phyloP scores from a whole-genome alignment of 73 alveolate species.

The Tetrahymena malaccensis region DNA sequence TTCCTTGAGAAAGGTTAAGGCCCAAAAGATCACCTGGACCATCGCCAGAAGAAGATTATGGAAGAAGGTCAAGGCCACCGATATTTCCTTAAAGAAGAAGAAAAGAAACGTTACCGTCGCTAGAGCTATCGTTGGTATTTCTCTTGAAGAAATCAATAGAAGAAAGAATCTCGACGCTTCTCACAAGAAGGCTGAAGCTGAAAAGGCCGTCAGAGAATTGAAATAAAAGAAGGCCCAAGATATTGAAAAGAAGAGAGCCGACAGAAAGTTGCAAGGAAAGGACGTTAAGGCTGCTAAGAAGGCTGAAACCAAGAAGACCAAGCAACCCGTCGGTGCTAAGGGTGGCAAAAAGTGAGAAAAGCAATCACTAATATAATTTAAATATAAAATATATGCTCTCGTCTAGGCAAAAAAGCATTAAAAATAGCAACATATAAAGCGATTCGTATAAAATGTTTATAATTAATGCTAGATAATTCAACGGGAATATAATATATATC shows the following conservation, averaged over 20 bases:
- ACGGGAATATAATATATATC: background rate
- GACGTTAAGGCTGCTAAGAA: background rate
- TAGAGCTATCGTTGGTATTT: constrained; percentile 90
- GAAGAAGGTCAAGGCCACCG: constrained; percentile 83
- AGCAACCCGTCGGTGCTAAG: background rate
- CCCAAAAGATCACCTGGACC: constrained; percentile 90
- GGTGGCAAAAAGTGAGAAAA: background rate
- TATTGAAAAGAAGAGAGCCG: constrained; percentile 13
- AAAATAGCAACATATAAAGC: background rate
- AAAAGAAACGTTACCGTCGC: constrained; percentile 78
- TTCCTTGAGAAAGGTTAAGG: constrained; percentile 69
- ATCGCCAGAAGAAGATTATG: constrained; percentile 88
- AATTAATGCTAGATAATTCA: background rate
- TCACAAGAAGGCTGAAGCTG: constrained; percentile 59
- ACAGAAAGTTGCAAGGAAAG: background rate
- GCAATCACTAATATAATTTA: background rate
- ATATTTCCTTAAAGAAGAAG: constrained; percentile 70
- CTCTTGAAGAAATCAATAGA: constrained; percentile 85
- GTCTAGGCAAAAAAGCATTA: background rate
- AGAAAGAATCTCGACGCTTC: constrained; percentile 60
- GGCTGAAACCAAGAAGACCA: background rate
- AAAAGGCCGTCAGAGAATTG: constrained; percentile 75
- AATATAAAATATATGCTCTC: background rate
- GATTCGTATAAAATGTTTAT: background rate
- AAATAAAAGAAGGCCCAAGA: constrained; percentile 61